These are phyloP conservation scores for Termitomyces sp. DNA, from an alignment of 1,284 basidiomycete species.

Conservation along the genomic window DNA sequence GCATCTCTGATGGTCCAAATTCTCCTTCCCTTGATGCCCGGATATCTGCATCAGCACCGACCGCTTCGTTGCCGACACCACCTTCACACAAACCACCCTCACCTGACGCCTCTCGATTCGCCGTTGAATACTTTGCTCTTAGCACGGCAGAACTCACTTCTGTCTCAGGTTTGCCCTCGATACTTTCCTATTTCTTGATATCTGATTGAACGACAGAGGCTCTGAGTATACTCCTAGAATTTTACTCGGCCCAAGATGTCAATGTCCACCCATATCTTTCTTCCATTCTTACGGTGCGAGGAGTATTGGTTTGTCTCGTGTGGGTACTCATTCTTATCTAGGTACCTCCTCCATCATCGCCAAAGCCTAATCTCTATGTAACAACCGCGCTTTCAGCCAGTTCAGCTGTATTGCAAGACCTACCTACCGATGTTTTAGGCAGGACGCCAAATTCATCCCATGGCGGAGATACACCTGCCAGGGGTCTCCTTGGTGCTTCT, in stretches of 20 bases:
- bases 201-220: slow-evolving; percentile 40
- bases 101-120: slow-evolving; percentile 62
- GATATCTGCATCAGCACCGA: slow-evolving; percentile 54
- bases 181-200: slow-evolving; percentile 12
- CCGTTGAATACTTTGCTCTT: slow-evolving; percentile 61
- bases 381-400: slow-evolving; percentile 26
- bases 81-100: slow-evolving; percentile 69
- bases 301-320: slow-evolving; percentile 3
- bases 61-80: slow-evolving; percentile 64
- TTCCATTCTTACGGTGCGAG: slow-evolving; percentile 45
- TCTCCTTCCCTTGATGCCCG: slow-evolving; percentile 69
- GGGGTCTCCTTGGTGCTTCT: slow-evolving; percentile 19
- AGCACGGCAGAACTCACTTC: slow-evolving; percentile 48
- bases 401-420: slow-evolving; percentile 14
- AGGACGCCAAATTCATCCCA: slow-evolving; percentile 57
- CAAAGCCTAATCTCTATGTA: slow-evolving; percentile 18
- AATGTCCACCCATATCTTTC: slow-evolving; percentile 45
- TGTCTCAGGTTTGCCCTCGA: slow-evolving; percentile 49
- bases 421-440: slow-evolving; percentile 26
- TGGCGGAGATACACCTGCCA: slow-evolving; percentile 47
- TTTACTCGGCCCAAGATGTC: slow-evolving; percentile 60
- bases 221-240: slow-evolving; percentile 63
- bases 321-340: slow-evolving; percentile 18
- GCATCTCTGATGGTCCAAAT: slow-evolving; percentile 62
- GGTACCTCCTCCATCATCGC: slow-evolving; percentile 41